A percentile compares a stretch with the other conserved stretches of the same genome.
These are phyloP conservation scores for Crepidotus variabilis DNA, from an alignment of 768 basidiomycete species.

Conservation along the genomic window DNA sequence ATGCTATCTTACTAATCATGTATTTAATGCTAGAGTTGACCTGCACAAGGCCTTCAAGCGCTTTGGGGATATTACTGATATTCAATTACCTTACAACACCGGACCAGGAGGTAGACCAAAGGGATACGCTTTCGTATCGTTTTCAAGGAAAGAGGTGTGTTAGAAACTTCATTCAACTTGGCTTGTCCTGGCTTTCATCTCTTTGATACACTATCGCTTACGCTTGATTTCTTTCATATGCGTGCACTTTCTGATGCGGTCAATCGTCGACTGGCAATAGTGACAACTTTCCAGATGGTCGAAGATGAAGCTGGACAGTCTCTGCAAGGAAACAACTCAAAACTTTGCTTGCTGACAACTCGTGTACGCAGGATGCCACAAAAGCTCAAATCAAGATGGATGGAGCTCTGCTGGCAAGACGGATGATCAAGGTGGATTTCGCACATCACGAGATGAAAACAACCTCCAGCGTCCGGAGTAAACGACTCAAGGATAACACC, in stretches of 20 bases:
- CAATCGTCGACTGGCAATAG: constrained; percentile 2
- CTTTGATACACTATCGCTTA: constrained; percentile 31
- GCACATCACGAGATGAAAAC: constrained; percentile 64
- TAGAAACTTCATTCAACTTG: constrained; percentile 10
- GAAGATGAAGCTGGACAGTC: background rate
- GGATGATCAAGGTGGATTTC: constrained; percentile 57
- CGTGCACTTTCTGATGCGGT: constrained; percentile 13
- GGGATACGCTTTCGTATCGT: constrained; percentile 95
- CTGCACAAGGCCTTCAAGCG: constrained; percentile 88
- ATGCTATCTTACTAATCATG: background rate
- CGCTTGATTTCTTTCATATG: constrained; percentile 37
- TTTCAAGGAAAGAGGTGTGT: constrained; percentile 74
- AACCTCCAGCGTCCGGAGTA: constrained; percentile 24
- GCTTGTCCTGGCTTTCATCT: constrained; percentile 1
- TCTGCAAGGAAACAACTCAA: background rate
- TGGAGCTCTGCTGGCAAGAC: constrained; percentile 1
- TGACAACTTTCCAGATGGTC: background rate
- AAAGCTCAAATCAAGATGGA: constrained; percentile 9
- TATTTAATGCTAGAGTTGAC: constrained; percentile 56
- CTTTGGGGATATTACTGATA: constrained; percentile 92
- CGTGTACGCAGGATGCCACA: constrained; percentile 3
- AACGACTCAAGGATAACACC: constrained; percentile 49
- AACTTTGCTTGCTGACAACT: background rate
- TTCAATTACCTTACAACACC: constrained; percentile 84
- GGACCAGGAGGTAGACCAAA: constrained; percentile 88